These are phyloP conservation scores for Saccharomyces hybrid DNA, from an alignment of 1,139 yeast species.

Conservation along the genomic window DNA sequence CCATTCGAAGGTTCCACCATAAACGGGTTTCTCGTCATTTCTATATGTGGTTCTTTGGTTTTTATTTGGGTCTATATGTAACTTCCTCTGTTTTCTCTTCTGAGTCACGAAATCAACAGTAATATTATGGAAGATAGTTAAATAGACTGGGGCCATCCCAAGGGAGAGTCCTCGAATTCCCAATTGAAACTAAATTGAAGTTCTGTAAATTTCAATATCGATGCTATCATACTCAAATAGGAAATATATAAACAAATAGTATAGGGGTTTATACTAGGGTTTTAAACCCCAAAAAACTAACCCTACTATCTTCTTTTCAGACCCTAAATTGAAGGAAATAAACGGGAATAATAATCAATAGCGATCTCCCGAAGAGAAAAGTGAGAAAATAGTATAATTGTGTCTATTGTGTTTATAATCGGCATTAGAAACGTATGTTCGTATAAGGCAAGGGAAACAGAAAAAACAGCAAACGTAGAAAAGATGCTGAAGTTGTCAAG, in stretches of 20 bases:
- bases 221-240: constrained; percentile 1
- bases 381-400: constrained; percentile 1
- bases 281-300: neutral
- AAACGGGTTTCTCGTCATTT: constrained; percentile 30
- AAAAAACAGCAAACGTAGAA: neutral
- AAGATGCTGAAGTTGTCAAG: neutral
- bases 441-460: neutral
- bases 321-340: constrained; percentile 1
- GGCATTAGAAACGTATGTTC: neutral
- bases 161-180: neutral
- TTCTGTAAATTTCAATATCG: neutral
- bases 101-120: neutral
- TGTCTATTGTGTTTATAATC: neutral
- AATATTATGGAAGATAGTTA: neutral
- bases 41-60: neutral
- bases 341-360: neutral
- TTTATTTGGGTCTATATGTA: neutral
- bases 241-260: constrained; percentile 4
- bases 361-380: constrained; percentile 1
- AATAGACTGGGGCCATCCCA: neutral
- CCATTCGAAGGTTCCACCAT: constrained; percentile 26
- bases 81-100: neutral
- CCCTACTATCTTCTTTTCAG: neutral
- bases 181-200: neutral
- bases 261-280: neutral